Conservation (phyloP, 768 basidiomycete genomes). For the Aureoboletus auriporus region DNA sequence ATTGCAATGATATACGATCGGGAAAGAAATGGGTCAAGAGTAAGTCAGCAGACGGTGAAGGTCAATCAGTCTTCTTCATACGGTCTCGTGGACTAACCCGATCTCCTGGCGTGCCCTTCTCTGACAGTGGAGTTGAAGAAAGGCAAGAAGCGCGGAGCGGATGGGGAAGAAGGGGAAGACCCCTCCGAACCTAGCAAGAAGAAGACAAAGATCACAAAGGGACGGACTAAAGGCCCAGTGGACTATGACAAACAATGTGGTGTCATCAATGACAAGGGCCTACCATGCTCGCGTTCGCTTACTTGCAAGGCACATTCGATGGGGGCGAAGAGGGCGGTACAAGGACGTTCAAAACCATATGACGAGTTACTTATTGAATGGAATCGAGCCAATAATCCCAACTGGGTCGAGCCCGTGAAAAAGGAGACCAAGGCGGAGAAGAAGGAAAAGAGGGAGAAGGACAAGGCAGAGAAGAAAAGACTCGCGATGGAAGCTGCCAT, state of each 20-base stretch:
- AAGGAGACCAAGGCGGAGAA: conserved; percentile 83
- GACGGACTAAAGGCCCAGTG: conserved; percentile 79
- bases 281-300: conserved; percentile 90
- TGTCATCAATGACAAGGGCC: conserved; percentile 92
- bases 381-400: conserved; percentile 84
- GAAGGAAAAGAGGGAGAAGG: conserved; percentile 77
- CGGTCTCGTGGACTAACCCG: conserved; percentile 4
- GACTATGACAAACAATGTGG: conserved; percentile 93
- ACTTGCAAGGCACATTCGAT: conserved; percentile 99
- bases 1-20: conserved; percentile 57
- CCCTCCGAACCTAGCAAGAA: conserved; percentile 68
- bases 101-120: conserved; percentile 3
- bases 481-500: conserved; percentile 67
- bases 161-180: conserved; percentile 65
- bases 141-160: conserved; percentile 79
- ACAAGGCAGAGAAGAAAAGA: conserved; percentile 80
- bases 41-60: conserved; percentile 47
- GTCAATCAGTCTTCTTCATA: conserved; percentile 14
- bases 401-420: conserved; percentile 85
- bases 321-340: conserved; percentile 91
- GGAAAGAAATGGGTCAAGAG: conserved; percentile 55
- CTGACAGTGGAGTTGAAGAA: conserved; percentile 39
- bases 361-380: conserved; percentile 89
- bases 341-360: conserved; percentile 77
- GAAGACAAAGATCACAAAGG: conserved; percentile 78